These are phyloP conservation scores for Vaccinium myrtillus DNA, from an alignment of 148 eudicot genomes.

Conservation along the genomic window DNA sequence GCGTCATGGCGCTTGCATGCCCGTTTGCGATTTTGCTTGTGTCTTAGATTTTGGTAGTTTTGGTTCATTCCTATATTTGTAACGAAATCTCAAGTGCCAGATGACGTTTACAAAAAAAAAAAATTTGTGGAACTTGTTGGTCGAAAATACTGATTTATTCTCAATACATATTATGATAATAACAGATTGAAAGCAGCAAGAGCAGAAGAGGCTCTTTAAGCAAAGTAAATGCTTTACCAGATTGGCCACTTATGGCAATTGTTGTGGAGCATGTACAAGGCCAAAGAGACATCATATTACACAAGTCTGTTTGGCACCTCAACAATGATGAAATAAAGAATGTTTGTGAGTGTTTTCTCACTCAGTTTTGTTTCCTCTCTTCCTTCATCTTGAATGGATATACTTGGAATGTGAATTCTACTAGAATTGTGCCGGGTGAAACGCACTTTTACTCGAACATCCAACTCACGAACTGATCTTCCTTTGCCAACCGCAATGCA, in stretches of 20 bases:
- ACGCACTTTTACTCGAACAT: background rate
- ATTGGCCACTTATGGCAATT: conserved; percentile 58
- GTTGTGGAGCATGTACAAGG: conserved; percentile 77
- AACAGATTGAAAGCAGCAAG: conserved; percentile 24
- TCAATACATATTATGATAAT: no score
- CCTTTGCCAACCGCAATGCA: no score
- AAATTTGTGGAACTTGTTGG: background rate
- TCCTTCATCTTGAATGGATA: background rate
- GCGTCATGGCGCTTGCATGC: no score
- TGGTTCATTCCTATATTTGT: no score
- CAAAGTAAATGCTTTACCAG: conserved; percentile 40
- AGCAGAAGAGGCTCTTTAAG: conserved; percentile 27
- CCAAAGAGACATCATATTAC: conserved; percentile 65
- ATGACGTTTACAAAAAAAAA: background rate
- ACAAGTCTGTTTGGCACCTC: conserved; percentile 85
- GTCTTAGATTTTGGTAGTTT: no score
- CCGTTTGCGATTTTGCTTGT: no score
- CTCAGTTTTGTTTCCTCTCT: background rate
- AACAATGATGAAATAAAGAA: conserved; percentile 68
- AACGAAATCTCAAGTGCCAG: no score
- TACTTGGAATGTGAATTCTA: background rate
- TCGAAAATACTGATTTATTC: background rate
- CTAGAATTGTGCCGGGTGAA: background rate
- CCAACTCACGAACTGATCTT: background rate
- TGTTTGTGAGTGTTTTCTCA: conserved; percentile 56